Evolutionary conservation across 768 basidiomycete genomes (phyloP).

Genomic region (Phaeotremella fagi): DNA sequence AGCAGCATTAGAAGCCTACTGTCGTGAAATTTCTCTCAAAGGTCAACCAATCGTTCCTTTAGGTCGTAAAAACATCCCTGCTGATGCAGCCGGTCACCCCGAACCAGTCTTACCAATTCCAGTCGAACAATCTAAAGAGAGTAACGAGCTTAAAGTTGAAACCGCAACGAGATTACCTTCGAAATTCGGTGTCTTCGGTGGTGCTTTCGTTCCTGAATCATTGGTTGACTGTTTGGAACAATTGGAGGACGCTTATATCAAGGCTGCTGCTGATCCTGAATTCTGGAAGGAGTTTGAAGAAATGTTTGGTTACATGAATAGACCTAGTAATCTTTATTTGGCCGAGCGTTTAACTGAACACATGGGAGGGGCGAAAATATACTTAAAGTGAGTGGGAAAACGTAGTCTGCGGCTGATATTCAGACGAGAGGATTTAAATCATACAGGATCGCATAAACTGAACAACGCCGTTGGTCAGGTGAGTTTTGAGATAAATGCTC

Average conservation of each 20-base stretch:
- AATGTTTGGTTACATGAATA: conserved; percentile 88
- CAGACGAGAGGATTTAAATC: conserved; percentile 58
- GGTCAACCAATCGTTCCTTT: conserved; percentile 34
- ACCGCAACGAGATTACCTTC: conserved; percentile 57
- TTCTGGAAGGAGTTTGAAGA: conserved; percentile 89
- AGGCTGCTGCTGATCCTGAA: conserved; percentile 76
- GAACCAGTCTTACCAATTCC: conserved; percentile 31
- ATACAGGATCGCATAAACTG: conserved; percentile 98
- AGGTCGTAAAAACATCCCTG: conserved; percentile 23
- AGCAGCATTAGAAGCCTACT: conserved; percentile 54
- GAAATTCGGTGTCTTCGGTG: conserved; percentile 91
- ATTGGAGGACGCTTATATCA: conserved; percentile 80
- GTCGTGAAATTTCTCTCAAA: conserved; percentile 62
- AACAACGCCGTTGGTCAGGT: conserved; percentile 98
- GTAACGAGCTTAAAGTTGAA: conserved; percentile 29
- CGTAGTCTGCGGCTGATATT: background rate
- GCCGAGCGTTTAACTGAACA: conserved; percentile 85
- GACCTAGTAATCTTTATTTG: conserved; percentile 84
- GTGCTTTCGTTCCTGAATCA: conserved; percentile 94
- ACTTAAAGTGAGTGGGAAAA: conserved; percentile 73
- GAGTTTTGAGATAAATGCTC: conserved; percentile 25
- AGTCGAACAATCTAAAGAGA: conserved; percentile 22
- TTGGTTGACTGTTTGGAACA: conserved; percentile 88
- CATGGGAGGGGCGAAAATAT: conserved; percentile 89
- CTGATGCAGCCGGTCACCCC: conserved; percentile 36